Conservation (phyloP, 192 early-diverging fungal species). For the Coemansia sp. region DNA sequence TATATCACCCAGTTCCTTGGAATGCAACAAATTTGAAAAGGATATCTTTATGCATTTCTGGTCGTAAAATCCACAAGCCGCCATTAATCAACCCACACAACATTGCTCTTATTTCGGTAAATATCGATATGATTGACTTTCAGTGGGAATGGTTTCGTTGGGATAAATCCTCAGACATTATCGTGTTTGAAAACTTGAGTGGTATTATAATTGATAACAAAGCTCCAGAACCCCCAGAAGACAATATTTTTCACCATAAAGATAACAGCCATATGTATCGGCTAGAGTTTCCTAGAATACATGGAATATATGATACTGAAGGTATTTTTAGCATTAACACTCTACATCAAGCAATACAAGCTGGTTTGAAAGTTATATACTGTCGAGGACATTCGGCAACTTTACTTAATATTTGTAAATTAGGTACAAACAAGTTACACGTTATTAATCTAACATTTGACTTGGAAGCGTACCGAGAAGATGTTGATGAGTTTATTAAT, state of each 20-base stretch:
- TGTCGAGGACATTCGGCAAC: background rate
- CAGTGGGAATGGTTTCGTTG: constrained; percentile 3
- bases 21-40: background rate
- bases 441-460: background rate
- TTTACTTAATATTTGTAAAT: background rate
- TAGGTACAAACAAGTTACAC: background rate
- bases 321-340: background rate
- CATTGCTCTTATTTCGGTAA: background rate
- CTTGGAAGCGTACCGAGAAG: background rate
- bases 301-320: background rate
- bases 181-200: background rate
- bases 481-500: background rate
- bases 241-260: background rate
- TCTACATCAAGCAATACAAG: background rate
- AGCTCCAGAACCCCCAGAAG: background rate
- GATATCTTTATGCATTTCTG: background rate
- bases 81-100: constrained; percentile 1
- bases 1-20: constrained; percentile 1
- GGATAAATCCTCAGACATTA: background rate
- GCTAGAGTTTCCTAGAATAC: background rate
- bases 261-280: background rate
- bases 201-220: background rate
- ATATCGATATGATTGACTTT: background rate
- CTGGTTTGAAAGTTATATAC: background rate
- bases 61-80: background rate